These are phyloP conservation scores for Gentiana macrophylla DNA, from an alignment of 257 asterid genomes.

Conservation along the genomic window DNA sequence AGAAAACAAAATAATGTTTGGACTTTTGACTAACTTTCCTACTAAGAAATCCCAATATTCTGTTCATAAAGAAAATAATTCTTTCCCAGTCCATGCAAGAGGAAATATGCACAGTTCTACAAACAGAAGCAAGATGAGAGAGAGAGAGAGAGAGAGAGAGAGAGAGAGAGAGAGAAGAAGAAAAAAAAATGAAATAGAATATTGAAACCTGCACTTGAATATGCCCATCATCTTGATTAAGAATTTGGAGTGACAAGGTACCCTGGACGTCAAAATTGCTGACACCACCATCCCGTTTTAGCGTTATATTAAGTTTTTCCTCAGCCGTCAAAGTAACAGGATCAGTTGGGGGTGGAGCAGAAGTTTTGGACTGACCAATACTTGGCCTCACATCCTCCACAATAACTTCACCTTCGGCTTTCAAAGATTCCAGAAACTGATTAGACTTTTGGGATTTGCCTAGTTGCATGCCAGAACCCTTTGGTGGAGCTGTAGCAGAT, in stretches of 20 bases:
- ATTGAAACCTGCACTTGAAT: slow-evolving; percentile 82
- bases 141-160: neutral
- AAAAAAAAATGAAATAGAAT: too few species aligned
- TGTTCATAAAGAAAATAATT: too few species aligned
- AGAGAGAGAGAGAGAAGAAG: slow-evolving; percentile 5
- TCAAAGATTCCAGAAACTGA: slow-evolving; percentile 84
- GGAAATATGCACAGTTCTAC: neutral
- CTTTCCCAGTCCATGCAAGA: neutral
- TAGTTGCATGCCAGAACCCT: slow-evolving; percentile 84
- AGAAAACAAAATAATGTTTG: too few species aligned
- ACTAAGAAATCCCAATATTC: too few species aligned
- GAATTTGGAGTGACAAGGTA: slow-evolving; percentile 68
- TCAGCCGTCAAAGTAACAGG: slow-evolving; percentile 83
- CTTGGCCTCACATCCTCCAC: slow-evolving; percentile 79
- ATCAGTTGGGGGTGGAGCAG: slow-evolving; percentile 66
- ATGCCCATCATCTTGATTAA: slow-evolving; percentile 72
- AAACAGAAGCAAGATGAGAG: neutral
- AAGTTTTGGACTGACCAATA: slow-evolving; percentile 55
- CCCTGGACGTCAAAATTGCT: slow-evolving; percentile 87
- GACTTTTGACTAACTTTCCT: too few species aligned
- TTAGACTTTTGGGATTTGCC: slow-evolving; percentile 75
- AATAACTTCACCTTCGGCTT: slow-evolving; percentile 85
- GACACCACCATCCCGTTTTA: slow-evolving; percentile 83
- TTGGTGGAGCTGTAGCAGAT: slow-evolving; percentile 76
- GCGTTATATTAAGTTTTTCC: slow-evolving; percentile 61